phyloP scores from a whole-genome alignment of 257 asterid genomes.

The Eucommia ulmoides region DNA sequence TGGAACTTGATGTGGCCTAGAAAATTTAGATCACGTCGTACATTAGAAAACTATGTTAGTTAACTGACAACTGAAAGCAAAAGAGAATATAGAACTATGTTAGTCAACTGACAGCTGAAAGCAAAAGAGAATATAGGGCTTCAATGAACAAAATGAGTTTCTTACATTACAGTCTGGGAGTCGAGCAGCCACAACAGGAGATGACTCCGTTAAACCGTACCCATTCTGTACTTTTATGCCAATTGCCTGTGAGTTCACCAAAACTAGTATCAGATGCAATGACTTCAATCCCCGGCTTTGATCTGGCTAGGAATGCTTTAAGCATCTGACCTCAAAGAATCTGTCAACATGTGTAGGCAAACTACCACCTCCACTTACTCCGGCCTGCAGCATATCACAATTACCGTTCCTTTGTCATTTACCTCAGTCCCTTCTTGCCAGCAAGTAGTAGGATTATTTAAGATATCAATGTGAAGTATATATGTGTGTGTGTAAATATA shows the following conservation, averaged over 20 bases:
- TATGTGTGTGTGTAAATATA: no score
- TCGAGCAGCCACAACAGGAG: constrained; percentile 93
- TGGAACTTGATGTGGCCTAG: no score
- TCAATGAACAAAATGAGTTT: constrained; percentile 1
- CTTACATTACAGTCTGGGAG: constrained; percentile 56
- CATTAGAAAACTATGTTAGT: no score
- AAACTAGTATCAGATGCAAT: background rate
- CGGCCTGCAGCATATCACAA: constrained; percentile 39
- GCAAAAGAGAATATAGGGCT: background rate
- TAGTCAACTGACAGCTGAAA: background rate
- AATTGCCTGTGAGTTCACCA: constrained; percentile 52
- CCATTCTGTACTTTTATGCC: constrained; percentile 78
- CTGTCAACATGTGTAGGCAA: constrained; percentile 72
- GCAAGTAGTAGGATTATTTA: background rate
- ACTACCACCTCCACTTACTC: constrained; percentile 91
- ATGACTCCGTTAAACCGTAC: constrained; percentile 85
- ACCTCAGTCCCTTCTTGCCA: background rate
- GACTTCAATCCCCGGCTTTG: constrained; percentile 1
- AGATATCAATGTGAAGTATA: background rate
- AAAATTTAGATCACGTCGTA: no score
- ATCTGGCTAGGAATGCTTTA: constrained; percentile 10
- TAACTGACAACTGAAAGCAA: no score
- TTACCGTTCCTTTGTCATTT: constrained; percentile 1
- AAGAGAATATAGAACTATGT: no score
- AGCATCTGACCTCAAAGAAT: constrained; percentile 67